phyloP scores from a whole-genome alignment of 2,329 filamentous ascomycete species.

The Pseudogymnoascus sp. region DNA sequence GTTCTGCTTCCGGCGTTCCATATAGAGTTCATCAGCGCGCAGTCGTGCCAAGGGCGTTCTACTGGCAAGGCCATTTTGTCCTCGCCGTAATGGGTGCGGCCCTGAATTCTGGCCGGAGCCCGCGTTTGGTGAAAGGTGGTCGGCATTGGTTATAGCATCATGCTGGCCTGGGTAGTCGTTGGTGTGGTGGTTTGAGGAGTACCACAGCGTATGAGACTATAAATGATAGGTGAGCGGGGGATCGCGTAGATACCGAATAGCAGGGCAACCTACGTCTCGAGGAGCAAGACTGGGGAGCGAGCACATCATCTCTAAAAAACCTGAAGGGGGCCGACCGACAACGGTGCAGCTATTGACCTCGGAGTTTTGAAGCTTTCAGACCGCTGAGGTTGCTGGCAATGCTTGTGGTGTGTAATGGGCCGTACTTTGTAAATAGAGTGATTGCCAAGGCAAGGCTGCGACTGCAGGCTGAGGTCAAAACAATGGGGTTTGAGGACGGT shows the following conservation, averaged over 20 bases:
- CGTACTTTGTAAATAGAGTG: not conserved
- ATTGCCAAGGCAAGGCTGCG: not conserved
- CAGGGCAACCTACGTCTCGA: conserved; percentile 39
- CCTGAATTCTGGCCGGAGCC: conserved; percentile 18
- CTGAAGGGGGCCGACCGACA: not conserved
- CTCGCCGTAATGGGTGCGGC: conserved; percentile 28
- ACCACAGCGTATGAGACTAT: conserved; percentile 68
- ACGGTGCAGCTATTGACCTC: not conserved
- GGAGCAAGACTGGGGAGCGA: conserved; percentile 60
- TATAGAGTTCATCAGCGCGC: conserved; percentile 65
- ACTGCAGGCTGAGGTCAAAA: not conserved
- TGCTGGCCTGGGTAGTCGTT: conserved; percentile 28
- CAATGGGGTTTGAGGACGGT: not conserved
- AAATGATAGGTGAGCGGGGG: conserved; percentile 5
- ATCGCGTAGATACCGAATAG: not conserved
- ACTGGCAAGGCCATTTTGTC: conserved; percentile 41
- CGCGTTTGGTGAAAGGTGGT: conserved; percentile 21
- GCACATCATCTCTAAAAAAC: conserved; percentile 43
- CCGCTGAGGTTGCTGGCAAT: not conserved
- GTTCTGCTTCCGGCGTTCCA: conserved; percentile 69
- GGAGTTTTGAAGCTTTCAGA: not conserved
- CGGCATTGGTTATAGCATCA: conserved; percentile 25
- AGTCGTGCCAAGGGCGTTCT: conserved; percentile 60
- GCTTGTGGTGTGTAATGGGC: not conserved
- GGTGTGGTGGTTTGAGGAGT: conserved; percentile 52